These are phyloP conservation scores for Fusarium pseudonygamai DNA, from an alignment of 2,329 filamentous ascomycete species.

Conservation along the genomic window DNA sequence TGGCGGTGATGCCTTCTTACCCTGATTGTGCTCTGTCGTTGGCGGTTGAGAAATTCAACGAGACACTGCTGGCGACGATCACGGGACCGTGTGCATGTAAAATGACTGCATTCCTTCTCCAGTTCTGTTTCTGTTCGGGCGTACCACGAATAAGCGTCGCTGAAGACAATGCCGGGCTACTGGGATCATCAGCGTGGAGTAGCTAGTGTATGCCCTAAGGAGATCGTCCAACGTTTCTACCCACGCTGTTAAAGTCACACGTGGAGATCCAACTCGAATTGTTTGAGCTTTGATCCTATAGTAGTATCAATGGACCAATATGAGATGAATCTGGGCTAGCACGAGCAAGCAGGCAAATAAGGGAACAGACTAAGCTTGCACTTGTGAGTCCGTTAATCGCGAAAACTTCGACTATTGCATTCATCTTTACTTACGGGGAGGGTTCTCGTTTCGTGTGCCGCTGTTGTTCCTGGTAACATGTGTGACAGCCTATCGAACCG, in stretches of 20 bases:
- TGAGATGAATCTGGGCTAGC: conserved; percentile 2
- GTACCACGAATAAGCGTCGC: conserved; percentile 16
- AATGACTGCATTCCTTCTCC: conserved; percentile 27
- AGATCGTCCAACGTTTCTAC: conserved; percentile 29
- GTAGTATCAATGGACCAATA: neutral
- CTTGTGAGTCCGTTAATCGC: conserved; percentile 2
- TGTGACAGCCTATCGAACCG: neutral
- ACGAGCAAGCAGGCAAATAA: conserved; percentile 8
- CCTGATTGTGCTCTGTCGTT: conserved; percentile 15
- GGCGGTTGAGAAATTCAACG: conserved; percentile 14
- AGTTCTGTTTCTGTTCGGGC: neutral
- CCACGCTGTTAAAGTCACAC: conserved; percentile 30
- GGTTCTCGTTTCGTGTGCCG: conserved; percentile 5
- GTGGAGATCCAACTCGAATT: conserved; percentile 28
- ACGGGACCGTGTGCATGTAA: conserved; percentile 24
- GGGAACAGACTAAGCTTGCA: neutral
- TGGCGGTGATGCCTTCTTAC: conserved; percentile 26
- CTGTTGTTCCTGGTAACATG: neutral
- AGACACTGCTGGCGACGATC: conserved; percentile 25
- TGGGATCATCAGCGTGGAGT: conserved; percentile 27
- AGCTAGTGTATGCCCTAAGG: conserved; percentile 24
- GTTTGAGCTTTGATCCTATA: conserved; percentile 17
- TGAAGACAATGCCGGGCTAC: conserved; percentile 12
- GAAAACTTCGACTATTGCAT: neutral
- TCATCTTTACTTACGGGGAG: neutral